A percentile compares a stretch with the other conserved stretches of the same genome.
phyloP scores from a whole-genome alignment of 768 basidiomycete species.

The Amanita brunnescens region DNA sequence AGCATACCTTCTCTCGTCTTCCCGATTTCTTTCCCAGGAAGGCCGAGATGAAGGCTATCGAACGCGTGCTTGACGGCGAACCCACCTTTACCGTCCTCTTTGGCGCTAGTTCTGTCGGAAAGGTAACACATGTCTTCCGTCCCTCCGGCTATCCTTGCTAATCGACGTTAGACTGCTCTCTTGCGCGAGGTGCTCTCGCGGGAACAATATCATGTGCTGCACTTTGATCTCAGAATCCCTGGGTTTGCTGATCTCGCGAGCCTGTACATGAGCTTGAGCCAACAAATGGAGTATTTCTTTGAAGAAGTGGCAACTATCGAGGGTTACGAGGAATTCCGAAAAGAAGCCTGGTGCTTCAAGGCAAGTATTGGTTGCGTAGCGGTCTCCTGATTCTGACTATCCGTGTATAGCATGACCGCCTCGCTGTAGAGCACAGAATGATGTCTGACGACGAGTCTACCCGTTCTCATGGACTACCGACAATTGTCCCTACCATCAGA shows the following conservation, averaged over 20 bases:
- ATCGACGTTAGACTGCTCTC: conserved; percentile 51
- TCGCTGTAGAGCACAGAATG: conserved; percentile 55
- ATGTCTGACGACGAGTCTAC: conserved; percentile 32
- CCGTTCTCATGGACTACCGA: conserved; percentile 23
- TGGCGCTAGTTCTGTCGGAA: conserved; percentile 75
- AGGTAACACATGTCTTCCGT: conserved; percentile 32
- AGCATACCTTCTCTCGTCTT: conserved; percentile 70
- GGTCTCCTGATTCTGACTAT: background rate
- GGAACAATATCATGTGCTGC: conserved; percentile 66
- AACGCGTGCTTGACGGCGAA: conserved; percentile 56
- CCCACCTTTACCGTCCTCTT: conserved; percentile 77
- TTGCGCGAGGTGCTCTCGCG: conserved; percentile 68
- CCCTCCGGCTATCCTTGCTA: background rate
- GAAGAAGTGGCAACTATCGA: conserved; percentile 50
- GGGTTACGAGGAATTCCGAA: conserved; percentile 67
- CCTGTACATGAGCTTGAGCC: conserved; percentile 66
- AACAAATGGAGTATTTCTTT: conserved; percentile 79
- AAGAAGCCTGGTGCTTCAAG: conserved; percentile 74
- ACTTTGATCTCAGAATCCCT: conserved; percentile 77
- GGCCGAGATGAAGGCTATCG: conserved; percentile 56
- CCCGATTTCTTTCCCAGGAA: conserved; percentile 68
- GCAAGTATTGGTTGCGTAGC: conserved; percentile 23
- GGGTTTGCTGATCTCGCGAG: conserved; percentile 78
- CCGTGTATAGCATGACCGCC: conserved; percentile 56
- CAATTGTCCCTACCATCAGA: conserved; percentile 33